Base-by-base conservation (phyloP, 2,329 filamentous ascomycete species). In the Venturia nashicola region DNA sequence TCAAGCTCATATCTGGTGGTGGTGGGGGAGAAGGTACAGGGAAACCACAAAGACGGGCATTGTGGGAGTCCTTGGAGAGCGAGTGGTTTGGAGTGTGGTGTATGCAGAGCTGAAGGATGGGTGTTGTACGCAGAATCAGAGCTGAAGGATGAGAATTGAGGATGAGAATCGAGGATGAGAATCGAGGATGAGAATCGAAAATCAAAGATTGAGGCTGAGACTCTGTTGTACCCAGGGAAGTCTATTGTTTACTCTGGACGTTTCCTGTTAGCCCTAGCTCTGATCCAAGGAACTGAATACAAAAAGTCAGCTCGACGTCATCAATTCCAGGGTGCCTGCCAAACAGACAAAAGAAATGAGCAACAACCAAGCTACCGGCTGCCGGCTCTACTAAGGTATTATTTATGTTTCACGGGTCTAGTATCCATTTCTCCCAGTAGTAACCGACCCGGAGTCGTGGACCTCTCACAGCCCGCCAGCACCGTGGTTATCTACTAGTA, bases 21-120 rank as follows among this genome's bases (percentile, higher is more conserved):
- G 27, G 27, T 27, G 27, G 27, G 27, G 27, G 27, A 27, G 27
- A 63, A 78, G 81, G 74, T 78, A 85, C 81, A 86, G 76, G 40
- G 82, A 83, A 64, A 80, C 82, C 61, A 85, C 79, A 68, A 85
- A 83, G 72, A 84, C 79, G 7, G 83, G 83, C 83, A 86, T 85
- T 66, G 65, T 70, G 36, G 66, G 5, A 55, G 44, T 34, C 12
- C 23, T 3, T 18, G 4, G 23, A 18, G 23, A 34, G 14, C 2
- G 7, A 5, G 36, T 42, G 40, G 40, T 42, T 8, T 12, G 11
- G 5, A 1, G 40, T 14, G 11, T 42, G 40, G 40, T 57, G 32
- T 18, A 4, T 36, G 51, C 46, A 51, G 46, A 57, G 18, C 8
- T 3, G 51, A 55, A 36, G 23, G 8, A 32, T 4, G n/a, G n/a